These are phyloP conservation scores for Cladophialophora psammophila DNA, from an alignment of 2,329 filamentous ascomycete genomes.

Conservation along the genomic window DNA sequence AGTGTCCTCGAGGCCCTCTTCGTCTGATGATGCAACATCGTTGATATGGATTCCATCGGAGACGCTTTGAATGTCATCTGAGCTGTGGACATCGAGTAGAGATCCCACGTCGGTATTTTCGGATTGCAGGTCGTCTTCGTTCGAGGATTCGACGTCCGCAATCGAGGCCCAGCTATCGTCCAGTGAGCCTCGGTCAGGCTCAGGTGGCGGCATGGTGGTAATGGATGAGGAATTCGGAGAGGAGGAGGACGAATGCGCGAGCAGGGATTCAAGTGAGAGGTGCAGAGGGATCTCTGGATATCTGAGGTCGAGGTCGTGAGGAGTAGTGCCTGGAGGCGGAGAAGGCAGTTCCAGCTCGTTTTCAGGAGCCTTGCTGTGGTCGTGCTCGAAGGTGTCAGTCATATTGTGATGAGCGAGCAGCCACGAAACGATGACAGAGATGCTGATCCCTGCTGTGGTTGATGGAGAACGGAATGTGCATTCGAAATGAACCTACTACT, in stretches of 20 bases:
- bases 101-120: constrained; percentile 54
- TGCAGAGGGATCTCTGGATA: constrained; percentile 32
- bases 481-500: constrained; percentile 10
- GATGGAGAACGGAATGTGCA: not conserved
- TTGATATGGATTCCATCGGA: constrained; percentile 50
- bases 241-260: constrained; percentile 34
- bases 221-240: constrained; percentile 19
- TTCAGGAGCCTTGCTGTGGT: constrained; percentile 7
- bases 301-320: constrained; percentile 24
- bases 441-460: not conserved
- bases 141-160: constrained; percentile 52
- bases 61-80: constrained; percentile 55
- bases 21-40: constrained; percentile 44
- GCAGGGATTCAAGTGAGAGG: constrained; percentile 39
- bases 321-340: not conserved
- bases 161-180: constrained; percentile 57
- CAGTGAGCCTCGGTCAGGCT: constrained; percentile 42
- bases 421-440: not conserved
- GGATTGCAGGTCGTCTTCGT: constrained; percentile 54
- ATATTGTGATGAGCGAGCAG: constrained; percentile 12
- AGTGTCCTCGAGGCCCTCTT: constrained; percentile 35
- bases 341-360: constrained; percentile 6
- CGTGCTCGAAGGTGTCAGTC: constrained; percentile 24
- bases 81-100: constrained; percentile 51
- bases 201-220: constrained; percentile 25